A percentile compares a stretch with the other conserved stretches of the same genome.
Evolutionary conservation across 192 early-diverging fungal genomes (phyloP).

Genomic region (Entophlyctis luteolus): DNA sequence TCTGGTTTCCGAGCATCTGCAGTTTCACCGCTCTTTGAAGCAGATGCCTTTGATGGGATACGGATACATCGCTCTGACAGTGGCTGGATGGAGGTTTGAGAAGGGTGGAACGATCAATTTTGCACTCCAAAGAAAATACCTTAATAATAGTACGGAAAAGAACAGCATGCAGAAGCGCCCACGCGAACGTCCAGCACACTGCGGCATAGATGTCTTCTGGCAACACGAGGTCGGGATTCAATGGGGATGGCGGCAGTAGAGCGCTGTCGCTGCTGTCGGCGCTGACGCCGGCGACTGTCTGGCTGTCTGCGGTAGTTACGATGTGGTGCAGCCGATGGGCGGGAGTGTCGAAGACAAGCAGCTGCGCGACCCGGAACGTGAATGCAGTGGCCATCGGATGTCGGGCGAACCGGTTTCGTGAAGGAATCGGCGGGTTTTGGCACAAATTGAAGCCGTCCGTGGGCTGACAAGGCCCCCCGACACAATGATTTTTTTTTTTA

Average conservation of each 20-base stretch:
- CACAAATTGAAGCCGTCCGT: no score
- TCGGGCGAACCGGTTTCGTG: no score
- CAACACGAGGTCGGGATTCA: slow-evolving; percentile 28
- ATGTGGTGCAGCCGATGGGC: no score
- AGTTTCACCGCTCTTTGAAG: background rate
- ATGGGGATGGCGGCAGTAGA: slow-evolving; percentile 2
- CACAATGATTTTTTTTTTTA: no score
- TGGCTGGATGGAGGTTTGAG: background rate
- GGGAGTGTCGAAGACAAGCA: background rate
- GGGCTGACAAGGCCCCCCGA: no score
- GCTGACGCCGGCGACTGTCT: background rate
- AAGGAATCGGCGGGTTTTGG: no score
- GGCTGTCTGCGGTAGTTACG: no score
- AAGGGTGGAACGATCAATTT: background rate
- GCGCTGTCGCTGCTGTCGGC: background rate
- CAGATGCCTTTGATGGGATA: background rate
- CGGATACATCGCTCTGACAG: background rate
- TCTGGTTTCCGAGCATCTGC: background rate
- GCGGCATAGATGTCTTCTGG: slow-evolving; percentile 24
- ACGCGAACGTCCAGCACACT: slow-evolving; percentile 24
- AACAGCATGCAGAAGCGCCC: slow-evolving; percentile 16
- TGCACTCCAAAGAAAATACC: slow-evolving; percentile 3
- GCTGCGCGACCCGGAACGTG: background rate
- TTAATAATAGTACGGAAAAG: background rate
- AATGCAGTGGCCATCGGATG: no score